These are phyloP conservation scores for Plantago ovata DNA, from an alignment of 257 asterid genomes.

Conservation along the genomic window DNA sequence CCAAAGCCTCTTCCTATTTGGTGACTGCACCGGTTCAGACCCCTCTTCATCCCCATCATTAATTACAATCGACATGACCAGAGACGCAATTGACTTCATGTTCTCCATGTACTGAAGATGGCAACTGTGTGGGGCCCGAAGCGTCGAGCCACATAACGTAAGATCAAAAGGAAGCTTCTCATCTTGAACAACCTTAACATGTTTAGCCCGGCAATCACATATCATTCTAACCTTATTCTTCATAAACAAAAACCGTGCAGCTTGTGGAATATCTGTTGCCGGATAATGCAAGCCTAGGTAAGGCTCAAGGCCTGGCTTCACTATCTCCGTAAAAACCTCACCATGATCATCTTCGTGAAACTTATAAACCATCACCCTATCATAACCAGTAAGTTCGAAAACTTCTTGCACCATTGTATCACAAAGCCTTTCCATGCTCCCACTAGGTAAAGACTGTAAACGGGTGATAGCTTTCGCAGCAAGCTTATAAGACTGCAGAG, in stretches of 20 bases:
- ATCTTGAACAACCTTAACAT: conserved; percentile 75
- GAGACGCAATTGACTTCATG: conserved; percentile 86
- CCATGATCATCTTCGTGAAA: conserved; percentile 98
- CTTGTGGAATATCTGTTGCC: conserved; percentile 96
- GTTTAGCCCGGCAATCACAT: conserved; percentile 78
- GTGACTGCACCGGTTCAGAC: conserved; percentile 35
- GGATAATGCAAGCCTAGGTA: conserved; percentile 91
- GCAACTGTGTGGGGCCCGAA: conserved; percentile 91
- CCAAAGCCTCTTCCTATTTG: conserved; percentile 79
- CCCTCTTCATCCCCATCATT: conserved; percentile 77
- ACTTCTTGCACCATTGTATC: conserved; percentile 91
- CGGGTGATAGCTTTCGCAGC: conserved; percentile 93
- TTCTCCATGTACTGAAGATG: conserved; percentile 93
- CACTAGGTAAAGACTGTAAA: conserved; percentile 85
- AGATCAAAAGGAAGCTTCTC: conserved; percentile 73
- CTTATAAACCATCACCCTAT: conserved; percentile 85
- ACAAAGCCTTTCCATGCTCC: conserved; percentile 80
- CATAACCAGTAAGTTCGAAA: conserved; percentile 92
- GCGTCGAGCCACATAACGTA: conserved; percentile 85
- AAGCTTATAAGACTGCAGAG: conserved; percentile 87
- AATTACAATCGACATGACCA: conserved; percentile 90
- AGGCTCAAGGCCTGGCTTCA: conserved; percentile 89
- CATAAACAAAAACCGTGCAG: conserved; percentile 91
- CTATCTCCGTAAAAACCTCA: conserved; percentile 78
- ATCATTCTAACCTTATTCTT: conserved; percentile 96